Conservation (phyloP, 768 basidiomycete genomes). For the Mycena amicta region DNA sequence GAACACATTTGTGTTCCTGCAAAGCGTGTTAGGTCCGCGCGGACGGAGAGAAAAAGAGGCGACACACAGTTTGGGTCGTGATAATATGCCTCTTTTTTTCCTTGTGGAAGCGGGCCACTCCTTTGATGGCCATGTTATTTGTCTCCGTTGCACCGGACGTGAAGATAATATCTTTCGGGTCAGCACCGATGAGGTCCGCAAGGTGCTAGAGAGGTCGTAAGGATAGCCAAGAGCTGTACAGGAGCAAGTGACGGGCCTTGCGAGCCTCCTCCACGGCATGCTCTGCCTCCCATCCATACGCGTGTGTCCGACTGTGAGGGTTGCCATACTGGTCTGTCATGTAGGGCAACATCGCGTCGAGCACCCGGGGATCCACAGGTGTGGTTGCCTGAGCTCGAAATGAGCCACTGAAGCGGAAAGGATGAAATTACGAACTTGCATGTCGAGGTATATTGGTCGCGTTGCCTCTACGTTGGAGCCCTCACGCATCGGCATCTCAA, state of each 20-base stretch:
- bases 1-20: constrained; percentile 98
- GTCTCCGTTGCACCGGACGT: constrained; percentile 98
- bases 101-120: constrained; percentile 92
- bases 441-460: constrained; percentile 95
- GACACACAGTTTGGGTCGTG: constrained; percentile 85
- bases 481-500: constrained; percentile 65
- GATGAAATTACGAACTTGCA: constrained; percentile 67
- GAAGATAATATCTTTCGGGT: constrained; percentile 94
- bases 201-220: constrained; percentile 58
- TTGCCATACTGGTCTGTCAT: constrained; percentile 96
- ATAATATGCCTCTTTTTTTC: constrained; percentile 93
- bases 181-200: constrained; percentile 91
- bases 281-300: constrained; percentile 99
- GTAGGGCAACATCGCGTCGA: constrained; percentile 96
- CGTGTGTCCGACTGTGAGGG: constrained; percentile 97
- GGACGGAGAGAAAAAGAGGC: too few species aligned
- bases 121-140: constrained; percentile 98
- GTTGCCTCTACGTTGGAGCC: constrained; percentile 58
- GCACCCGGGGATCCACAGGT: constrained; percentile 93
- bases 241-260: constrained; percentile 60
- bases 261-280: constrained; percentile 91
- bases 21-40: constrained; percentile 6
- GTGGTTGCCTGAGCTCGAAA: constrained; percentile 78
- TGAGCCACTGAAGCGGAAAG: constrained; percentile 3
- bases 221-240: neutral